These are phyloP conservation scores for Alternaria longipes DNA, from an alignment of 2,329 filamentous ascomycete genomes.

Conservation along the genomic window DNA sequence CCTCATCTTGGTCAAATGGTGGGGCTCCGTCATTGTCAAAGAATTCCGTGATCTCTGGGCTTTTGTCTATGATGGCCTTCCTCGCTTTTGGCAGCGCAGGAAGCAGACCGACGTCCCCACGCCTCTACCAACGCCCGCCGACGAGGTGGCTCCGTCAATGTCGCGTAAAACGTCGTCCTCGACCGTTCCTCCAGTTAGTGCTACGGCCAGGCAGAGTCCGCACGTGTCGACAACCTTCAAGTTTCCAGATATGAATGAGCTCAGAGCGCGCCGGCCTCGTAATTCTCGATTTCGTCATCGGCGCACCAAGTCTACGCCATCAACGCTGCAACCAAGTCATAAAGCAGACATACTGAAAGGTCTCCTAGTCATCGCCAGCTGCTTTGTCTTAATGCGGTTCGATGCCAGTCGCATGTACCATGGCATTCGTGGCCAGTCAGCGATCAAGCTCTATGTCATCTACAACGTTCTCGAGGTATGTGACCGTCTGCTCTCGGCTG, in stretches of 20 bases:
- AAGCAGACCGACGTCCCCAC: constrained; percentile 53
- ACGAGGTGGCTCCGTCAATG: constrained; percentile 37
- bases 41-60: constrained; percentile 76
- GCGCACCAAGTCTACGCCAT: constrained; percentile 84
- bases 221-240: constrained; percentile 34
- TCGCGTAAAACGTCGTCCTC: constrained; percentile 41
- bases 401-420: constrained; percentile 99
- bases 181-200: constrained; percentile 23
- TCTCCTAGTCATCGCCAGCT: constrained; percentile 85
- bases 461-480: constrained; percentile 96
- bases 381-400: constrained; percentile 83
- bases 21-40: constrained; percentile 74
- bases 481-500: constrained; percentile 86
- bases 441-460: constrained; percentile 98
- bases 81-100: constrained; percentile 77
- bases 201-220: constrained; percentile 36
- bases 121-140: constrained; percentile 37
- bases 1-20: constrained; percentile 79
- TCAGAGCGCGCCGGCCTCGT: constrained; percentile 38
- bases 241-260: constrained; percentile 41
- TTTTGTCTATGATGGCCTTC: constrained; percentile 82
- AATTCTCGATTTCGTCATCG: constrained; percentile 65
- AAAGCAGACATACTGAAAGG: constrained; percentile 96
- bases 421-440: constrained; percentile 92
- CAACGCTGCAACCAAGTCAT: constrained; percentile 83